These are phyloP conservation scores for Candida nonsorbophila DNA, from an alignment of 805 yeast genomes.

Conservation along the genomic window DNA sequence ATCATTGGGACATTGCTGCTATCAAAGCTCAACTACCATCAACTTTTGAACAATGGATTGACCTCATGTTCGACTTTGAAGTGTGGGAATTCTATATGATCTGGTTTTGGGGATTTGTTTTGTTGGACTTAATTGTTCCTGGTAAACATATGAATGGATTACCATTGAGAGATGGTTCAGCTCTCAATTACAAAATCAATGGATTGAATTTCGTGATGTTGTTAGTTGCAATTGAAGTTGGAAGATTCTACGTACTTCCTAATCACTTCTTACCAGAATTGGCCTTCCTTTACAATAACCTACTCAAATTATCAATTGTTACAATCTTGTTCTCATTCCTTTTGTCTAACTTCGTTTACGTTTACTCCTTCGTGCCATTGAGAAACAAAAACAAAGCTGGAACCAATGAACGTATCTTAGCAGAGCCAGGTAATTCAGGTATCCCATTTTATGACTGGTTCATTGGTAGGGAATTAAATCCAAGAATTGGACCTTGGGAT, in stretches of 20 bases:
- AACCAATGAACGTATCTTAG: conserved; percentile 65
- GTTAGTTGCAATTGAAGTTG: conserved; percentile 32
- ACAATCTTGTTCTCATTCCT: conserved; percentile 59
- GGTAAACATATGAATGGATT: conserved; percentile 64
- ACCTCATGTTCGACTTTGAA: conserved; percentile 33
- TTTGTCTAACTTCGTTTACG: conserved; percentile 61
- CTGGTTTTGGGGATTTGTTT: conserved; percentile 69
- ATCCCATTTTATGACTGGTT: conserved; percentile 84
- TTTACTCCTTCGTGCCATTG: conserved; percentile 62
- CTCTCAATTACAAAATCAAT: conserved; percentile 71
- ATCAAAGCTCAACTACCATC: conserved; percentile 29
- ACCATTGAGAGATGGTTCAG: conserved; percentile 68
- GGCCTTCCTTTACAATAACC: conserved; percentile 65
- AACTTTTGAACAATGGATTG: conserved; percentile 14
- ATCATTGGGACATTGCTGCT: conserved; percentile 33
- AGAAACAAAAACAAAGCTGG: conserved; percentile 44
- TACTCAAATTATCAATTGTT: conserved; percentile 57
- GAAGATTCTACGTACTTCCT: conserved; percentile 44
- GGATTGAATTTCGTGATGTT: conserved; percentile 55
- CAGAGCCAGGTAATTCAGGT: conserved; percentile 83
- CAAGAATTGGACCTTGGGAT: conserved; percentile 80
- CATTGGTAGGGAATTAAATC: conserved; percentile 94
- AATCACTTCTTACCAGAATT: conserved; percentile 77
- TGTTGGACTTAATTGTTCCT: conserved; percentile 55
- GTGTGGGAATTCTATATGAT: conserved; percentile 60